Conservation (phyloP, 179 eudicot genomes). For the Beta macrorhiza region DNA sequence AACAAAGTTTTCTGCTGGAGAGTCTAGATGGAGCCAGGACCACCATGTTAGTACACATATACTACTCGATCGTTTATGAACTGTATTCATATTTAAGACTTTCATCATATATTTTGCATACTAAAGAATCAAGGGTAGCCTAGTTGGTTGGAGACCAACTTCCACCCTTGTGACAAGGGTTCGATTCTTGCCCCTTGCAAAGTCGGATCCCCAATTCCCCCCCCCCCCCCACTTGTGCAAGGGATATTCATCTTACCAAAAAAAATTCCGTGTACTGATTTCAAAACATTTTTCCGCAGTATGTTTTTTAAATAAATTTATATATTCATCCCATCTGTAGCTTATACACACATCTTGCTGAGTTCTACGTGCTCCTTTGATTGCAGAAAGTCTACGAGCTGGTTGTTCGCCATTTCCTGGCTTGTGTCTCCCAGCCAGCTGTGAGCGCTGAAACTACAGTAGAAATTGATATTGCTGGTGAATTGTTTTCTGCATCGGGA, state of each 20-base stretch:
- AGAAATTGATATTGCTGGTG: conserved; percentile 90
- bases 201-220: too few relatives aligned
- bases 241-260: too few relatives aligned
- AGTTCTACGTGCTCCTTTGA: background rate
- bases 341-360: background rate
- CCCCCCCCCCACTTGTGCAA: too few relatives aligned
- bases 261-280: background rate
- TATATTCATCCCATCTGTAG: conserved; percentile 1
- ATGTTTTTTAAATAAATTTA: background rate
- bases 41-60: conserved; percentile 63
- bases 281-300: background rate
- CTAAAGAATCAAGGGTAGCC: too few relatives aligned
- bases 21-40: conserved; percentile 86
- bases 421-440: conserved; percentile 98
- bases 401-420: conserved; percentile 96
- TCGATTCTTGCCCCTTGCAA: too few relatives aligned
- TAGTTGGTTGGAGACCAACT: too few relatives aligned
- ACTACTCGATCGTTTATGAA: background rate
- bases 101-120: background rate
- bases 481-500: conserved; percentile 79
- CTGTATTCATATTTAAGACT: conserved; percentile 7
- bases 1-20: conserved; percentile 89
- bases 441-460: conserved; percentile 94
- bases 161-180: too few relatives aligned
- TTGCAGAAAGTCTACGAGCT: conserved; percentile 83